These are phyloP conservation scores for Globisporangium yorkense DNA, from an alignment of 352 stramenopile genomes.

Conservation along the genomic window DNA sequence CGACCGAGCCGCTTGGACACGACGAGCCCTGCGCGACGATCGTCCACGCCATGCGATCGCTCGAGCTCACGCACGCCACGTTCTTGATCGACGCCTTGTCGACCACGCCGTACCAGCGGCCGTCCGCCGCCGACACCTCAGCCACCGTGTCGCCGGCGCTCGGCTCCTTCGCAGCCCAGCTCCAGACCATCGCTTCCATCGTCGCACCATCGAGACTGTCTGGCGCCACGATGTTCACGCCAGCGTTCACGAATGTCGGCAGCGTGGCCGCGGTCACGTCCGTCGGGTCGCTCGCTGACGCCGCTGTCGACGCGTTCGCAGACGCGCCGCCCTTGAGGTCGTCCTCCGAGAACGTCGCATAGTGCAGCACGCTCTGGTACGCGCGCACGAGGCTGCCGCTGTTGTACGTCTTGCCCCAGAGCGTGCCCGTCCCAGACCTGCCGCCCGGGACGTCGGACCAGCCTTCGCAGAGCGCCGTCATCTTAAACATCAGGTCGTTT, in stretches of 20 bases:
- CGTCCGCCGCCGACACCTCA: constrained; percentile 40
- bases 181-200: constrained; percentile 58
- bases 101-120: constrained; percentile 44
- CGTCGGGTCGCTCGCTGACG: constrained; percentile 17
- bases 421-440: constrained; percentile 19
- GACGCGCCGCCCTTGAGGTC: constrained; percentile 15
- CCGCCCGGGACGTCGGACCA: constrained; percentile 33
- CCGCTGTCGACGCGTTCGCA: constrained; percentile 10
- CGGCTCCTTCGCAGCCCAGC: constrained; percentile 50
- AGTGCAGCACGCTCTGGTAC: constrained; percentile 43
- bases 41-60: constrained; percentile 35
- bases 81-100: constrained; percentile 33
- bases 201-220: constrained; percentile 44
- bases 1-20: constrained; percentile 31
- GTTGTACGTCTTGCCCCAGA: constrained; percentile 44
- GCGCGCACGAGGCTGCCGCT: constrained; percentile 37
- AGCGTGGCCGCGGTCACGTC: constrained; percentile 32
- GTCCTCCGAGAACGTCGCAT: constrained; percentile 39
- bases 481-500: constrained; percentile 59
- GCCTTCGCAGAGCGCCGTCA: constrained; percentile 35
- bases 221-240: constrained; percentile 55
- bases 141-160: constrained; percentile 26
- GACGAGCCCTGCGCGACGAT: constrained; percentile 38
- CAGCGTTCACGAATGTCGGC: constrained; percentile 37
- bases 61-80: constrained; percentile 53